Percentiles rank a stretch among this genome's conserved stretches.
Conservation (phyloP, 768 basidiomycete species). For the Lactifluus echinatus region DNA sequence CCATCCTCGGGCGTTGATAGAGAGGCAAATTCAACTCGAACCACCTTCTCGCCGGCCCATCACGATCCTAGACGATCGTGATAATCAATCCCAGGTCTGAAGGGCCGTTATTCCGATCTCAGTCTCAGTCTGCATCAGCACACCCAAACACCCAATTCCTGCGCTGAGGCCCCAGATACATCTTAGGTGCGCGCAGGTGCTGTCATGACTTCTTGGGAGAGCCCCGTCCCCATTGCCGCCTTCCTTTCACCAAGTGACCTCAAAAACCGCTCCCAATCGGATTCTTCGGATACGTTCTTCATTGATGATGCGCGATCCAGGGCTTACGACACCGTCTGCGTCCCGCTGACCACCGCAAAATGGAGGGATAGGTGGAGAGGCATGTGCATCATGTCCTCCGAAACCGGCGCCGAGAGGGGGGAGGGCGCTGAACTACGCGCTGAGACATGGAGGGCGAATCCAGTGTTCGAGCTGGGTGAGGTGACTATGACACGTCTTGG, state of each 20-base stretch:
- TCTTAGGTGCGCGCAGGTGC: not conserved
- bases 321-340: constrained; percentile 67
- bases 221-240: constrained; percentile 21
- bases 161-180: not conserved
- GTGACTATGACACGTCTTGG: constrained; percentile 86
- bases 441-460: constrained; percentile 81
- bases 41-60: too few relatives aligned
- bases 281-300: constrained; percentile 31
- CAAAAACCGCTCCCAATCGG: not conserved
- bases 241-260: constrained; percentile 14
- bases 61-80: not conserved
- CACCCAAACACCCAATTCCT: not conserved
- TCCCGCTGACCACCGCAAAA: constrained; percentile 81
- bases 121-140: not conserved
- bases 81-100: not conserved
- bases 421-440: constrained; percentile 50
- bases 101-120: not conserved
- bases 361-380: constrained; percentile 86
- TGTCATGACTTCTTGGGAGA: constrained; percentile 25
- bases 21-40: not conserved
- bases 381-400: constrained; percentile 69
- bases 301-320: constrained; percentile 45
- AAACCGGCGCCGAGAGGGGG: constrained; percentile 31
- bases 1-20: not conserved
- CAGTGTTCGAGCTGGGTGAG: constrained; percentile 73